Evolutionary conservation across 768 basidiomycete species (phyloP), one percentile per base, ranked within the genome.

Genomic region (Phlegmacium glaucopus): DNA sequence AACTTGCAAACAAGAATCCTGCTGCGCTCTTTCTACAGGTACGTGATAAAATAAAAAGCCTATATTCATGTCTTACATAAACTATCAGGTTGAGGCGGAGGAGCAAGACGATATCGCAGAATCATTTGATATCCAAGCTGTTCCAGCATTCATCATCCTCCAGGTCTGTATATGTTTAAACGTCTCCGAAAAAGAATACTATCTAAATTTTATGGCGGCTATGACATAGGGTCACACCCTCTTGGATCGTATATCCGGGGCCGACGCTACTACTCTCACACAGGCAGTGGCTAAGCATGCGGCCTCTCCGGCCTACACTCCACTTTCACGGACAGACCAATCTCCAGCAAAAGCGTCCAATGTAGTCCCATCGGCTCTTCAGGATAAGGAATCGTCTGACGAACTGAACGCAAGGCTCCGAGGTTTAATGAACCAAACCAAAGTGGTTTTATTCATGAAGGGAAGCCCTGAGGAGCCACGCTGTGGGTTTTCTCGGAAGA

Each of bases 381-480:
- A 28, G 7, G 44, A 51, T n/a, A 45, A 61, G 30, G 84, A 91
- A 64, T 77, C 82, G 0, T 67, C 73, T 13, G 89, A 88, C 55
- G 76, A 88, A 56, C 77, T 95, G 16, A 72, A 77, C 12, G 61
- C 67, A 36, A 77, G 93, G 42, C 78, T 94, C 60, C 72, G 66
- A 12, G 53, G 50, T 38, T 67, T 99, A 48, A 95, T 97, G 93
- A 78, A 76, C 51, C 80, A 90, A 67, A 79, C 77, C 66, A 73
- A 75, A 16, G 83, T 94, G 9, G 85, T 95, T 22, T 59, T 94
- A 48, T 93, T 94, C 75, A 94, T 95, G 90, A 95, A 95, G 65
- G 92, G 92, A 15, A 75, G 68, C 42, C 90, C 91, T 0, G 77
- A 83, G 27, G 71, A 68, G 2, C 92, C 92, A 6, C 80, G 85